Percentiles rank a stretch among this genome's conserved stretches.
phyloP scores from a whole-genome alignment of 2,329 filamentous ascomycete genomes.

The Nothophoma quercina region DNA sequence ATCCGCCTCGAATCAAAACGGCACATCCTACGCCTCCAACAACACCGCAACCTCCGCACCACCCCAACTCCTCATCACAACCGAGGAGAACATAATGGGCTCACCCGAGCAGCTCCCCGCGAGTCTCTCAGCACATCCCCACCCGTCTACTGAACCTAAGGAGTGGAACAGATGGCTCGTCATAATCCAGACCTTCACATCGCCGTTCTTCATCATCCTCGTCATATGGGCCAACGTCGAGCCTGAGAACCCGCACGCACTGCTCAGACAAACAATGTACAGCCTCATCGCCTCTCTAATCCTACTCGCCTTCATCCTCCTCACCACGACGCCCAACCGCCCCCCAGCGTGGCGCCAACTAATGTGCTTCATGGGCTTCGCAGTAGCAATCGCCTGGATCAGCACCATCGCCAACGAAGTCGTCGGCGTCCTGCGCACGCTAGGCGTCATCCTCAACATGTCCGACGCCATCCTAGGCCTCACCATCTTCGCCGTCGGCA shows the following conservation, averaged over 20 bases:
- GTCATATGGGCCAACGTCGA: conserved; percentile 75
- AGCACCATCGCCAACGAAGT: conserved; percentile 95
- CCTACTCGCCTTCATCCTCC: conserved; percentile 70
- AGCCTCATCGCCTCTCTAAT: conserved; percentile 65
- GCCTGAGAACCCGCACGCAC: conserved; percentile 65
- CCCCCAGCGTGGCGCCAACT: conserved; percentile 78
- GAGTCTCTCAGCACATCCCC: conserved; percentile 39
- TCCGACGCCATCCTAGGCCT: conserved; percentile 93
- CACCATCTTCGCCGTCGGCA: conserved; percentile 95
- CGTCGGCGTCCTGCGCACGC: conserved; percentile 89
- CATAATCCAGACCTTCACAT: conserved; percentile 82
- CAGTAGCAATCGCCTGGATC: conserved; percentile 94
- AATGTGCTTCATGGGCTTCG: conserved; percentile 88
- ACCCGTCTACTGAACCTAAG: conserved; percentile 51
- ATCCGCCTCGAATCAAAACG: conserved; percentile 1
- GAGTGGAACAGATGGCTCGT: conserved; percentile 94
- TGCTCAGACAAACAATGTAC: conserved; percentile 62
- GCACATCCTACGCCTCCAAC: conserved; percentile 9
- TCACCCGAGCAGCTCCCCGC: conserved; percentile 46
- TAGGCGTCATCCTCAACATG: conserved; percentile 91
- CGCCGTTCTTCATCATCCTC: conserved; percentile 81
- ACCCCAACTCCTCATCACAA: conserved; percentile 41
- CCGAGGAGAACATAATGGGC: conserved; percentile 43
- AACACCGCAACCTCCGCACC: conserved; percentile 34
- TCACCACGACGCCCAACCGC: conserved; percentile 71